These are phyloP conservation scores for Primulina huaijiensis DNA, from an alignment of 257 asterid genomes.

Conservation along the genomic window DNA sequence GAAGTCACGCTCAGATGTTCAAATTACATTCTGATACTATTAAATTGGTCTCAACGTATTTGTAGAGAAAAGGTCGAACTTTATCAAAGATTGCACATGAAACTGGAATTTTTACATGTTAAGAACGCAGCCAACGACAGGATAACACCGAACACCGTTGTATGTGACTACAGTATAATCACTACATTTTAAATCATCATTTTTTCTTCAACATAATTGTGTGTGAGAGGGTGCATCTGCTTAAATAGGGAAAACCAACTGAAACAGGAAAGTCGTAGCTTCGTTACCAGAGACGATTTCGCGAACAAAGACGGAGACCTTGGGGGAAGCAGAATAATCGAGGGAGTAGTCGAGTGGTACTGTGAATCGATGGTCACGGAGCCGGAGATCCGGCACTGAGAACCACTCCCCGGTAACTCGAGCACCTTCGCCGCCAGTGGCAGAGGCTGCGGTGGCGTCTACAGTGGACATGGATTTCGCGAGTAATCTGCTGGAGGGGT, in stretches of 20 bases:
- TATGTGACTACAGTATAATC: too few relatives aligned
- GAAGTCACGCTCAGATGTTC: neutral
- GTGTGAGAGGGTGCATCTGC: too few relatives aligned
- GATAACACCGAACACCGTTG: neutral
- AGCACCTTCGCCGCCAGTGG: constrained; percentile 27
- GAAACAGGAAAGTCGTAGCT: neutral
- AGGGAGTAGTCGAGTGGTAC: constrained; percentile 76
- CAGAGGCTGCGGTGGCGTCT: constrained; percentile 14
- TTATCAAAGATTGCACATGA: too few relatives aligned
- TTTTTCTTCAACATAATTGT: too few relatives aligned
- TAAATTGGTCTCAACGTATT: neutral
- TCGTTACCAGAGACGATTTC: constrained; percentile 76
- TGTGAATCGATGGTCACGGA: constrained; percentile 76
- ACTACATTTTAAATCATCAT: too few relatives aligned
- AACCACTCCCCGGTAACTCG: constrained; percentile 61
- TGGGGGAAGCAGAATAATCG: constrained; percentile 33
- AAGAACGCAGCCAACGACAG: neutral
- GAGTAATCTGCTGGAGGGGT: constrained; percentile 30
- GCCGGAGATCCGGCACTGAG: constrained; percentile 86
- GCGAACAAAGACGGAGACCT: constrained; percentile 73
- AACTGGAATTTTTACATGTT: too few relatives aligned
- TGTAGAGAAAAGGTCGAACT: too few relatives aligned
- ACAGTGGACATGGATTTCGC: constrained; percentile 40
- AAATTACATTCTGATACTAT: too few relatives aligned
- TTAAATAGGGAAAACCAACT: too few relatives aligned